Conservation (phyloP, 2,329 filamentous ascomycete species). For the Pyrenophora tritici-repentis region DNA sequence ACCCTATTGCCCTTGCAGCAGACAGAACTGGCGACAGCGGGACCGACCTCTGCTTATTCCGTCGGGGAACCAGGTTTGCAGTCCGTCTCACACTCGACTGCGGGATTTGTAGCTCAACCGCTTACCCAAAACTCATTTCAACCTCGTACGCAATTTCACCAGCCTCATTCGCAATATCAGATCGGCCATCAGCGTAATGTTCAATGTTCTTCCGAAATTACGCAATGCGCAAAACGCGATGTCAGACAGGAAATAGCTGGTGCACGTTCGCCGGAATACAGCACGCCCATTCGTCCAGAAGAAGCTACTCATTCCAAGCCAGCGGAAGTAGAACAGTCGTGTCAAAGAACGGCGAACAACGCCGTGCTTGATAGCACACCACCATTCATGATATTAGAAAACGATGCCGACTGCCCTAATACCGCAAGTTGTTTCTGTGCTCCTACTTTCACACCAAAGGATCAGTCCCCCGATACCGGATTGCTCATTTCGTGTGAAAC, state of each 20-base stretch:
- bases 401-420: slow-evolving; percentile 20
- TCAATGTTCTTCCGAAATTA: background rate
- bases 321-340: background rate
- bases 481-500: slow-evolving; percentile 36
- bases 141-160: no score
- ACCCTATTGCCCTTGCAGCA: no score
- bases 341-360: background rate
- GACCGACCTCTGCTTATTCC: no score
- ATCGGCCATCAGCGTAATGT: background rate
- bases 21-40: no score
- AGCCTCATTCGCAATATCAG: background rate
- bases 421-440: slow-evolving; percentile 30
- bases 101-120: background rate
- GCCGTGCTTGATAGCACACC: background rate
- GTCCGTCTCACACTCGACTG: background rate
- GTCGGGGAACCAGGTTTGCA: no score
- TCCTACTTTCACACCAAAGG: slow-evolving; percentile 8
- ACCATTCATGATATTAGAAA: slow-evolving; percentile 2
- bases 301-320: background rate
- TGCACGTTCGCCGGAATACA: background rate
- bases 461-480: background rate
- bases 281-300: background rate
- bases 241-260: background rate
- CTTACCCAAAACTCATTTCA: background rate
- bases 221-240: background rate